phyloP scores from a whole-genome alignment of 495 filamentous ascomycete species.

The Neurospora terricola region DNA sequence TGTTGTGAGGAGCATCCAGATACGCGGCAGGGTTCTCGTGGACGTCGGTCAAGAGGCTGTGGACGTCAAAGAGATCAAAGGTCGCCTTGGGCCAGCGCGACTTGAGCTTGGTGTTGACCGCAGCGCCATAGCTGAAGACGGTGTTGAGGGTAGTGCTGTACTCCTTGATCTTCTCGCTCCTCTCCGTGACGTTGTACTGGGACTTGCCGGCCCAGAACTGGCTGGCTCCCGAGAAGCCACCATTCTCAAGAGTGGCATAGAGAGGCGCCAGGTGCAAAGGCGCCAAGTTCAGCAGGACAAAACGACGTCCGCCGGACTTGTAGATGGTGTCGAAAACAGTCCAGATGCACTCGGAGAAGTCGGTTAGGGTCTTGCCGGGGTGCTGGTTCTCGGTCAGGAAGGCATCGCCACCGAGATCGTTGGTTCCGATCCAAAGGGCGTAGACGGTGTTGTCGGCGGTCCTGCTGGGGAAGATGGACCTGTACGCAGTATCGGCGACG shows the following conservation, averaged over 20 bases:
- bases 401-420: constrained; percentile 55
- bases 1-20: constrained; percentile 54
- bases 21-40: constrained; percentile 47
- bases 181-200: constrained; percentile 35
- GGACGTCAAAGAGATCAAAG: constrained; percentile 55
- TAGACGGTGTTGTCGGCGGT: constrained; percentile 53
- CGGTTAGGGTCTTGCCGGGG: constrained; percentile 44
- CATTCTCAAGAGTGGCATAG: constrained; percentile 42
- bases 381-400: constrained; percentile 55
- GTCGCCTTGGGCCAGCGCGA: constrained; percentile 49
- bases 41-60: constrained; percentile 54
- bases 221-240: constrained; percentile 35
- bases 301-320: constrained; percentile 53
- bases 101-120: constrained; percentile 42
- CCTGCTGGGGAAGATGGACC: constrained; percentile 40
- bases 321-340: constrained; percentile 48
- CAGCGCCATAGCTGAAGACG: constrained; percentile 50
- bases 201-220: constrained; percentile 53
- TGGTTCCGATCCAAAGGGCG: constrained; percentile 69
- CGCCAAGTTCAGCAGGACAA: constrained; percentile 56
- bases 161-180: constrained; percentile 49
- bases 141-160: constrained; percentile 50
- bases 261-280: constrained; percentile 53
- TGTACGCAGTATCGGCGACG: constrained; percentile 46
- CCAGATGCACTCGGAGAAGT: constrained; percentile 59